Evolutionary conservation across 2,329 filamentous ascomycete genomes (phyloP).

Genomic region (Alternaria ventricosa): DNA sequence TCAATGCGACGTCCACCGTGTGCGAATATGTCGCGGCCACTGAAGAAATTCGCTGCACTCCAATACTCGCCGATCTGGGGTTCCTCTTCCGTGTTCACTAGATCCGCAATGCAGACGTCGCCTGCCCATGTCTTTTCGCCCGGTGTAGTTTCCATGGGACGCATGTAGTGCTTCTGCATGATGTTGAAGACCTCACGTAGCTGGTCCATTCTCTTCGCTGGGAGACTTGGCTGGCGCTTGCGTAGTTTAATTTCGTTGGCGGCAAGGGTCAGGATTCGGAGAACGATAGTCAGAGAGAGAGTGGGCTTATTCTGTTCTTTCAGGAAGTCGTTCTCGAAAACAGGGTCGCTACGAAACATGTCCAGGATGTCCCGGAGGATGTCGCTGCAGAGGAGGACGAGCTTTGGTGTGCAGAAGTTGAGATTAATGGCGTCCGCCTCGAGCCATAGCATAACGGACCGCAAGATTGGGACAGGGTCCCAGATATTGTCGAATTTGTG

Average conservation of each 20-base stretch:
- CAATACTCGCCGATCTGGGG: not conserved
- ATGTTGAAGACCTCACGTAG: not conserved
- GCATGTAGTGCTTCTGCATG: not conserved
- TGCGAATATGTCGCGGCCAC: not conserved
- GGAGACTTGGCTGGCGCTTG: not conserved
- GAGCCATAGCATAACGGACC: not conserved
- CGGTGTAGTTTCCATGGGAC: not conserved
- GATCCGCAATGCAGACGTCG: not conserved
- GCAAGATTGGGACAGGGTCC: not conserved
- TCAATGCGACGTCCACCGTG: not conserved
- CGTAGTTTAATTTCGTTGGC: not conserved
- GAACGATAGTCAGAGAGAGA: not conserved
- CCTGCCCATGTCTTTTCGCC: not conserved
- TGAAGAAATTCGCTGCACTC: not conserved
- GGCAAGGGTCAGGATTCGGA: not conserved
- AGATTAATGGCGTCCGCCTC: not conserved
- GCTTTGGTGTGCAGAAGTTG: not conserved
- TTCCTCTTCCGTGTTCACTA: not conserved
- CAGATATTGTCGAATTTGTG: rapidly evolving
- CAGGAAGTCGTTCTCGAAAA: not conserved
- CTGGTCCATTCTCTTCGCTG: not conserved
- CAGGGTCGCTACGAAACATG: not conserved
- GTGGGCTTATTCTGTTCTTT: not conserved
- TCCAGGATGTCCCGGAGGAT: not conserved
- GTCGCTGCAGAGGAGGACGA: not conserved